A percentile compares a stretch with the other conserved stretches of the same genome.
These are phyloP conservation scores for Aureobasidium namibiae DNA, from an alignment of 2,329 filamentous ascomycete genomes.

Conservation along the genomic window DNA sequence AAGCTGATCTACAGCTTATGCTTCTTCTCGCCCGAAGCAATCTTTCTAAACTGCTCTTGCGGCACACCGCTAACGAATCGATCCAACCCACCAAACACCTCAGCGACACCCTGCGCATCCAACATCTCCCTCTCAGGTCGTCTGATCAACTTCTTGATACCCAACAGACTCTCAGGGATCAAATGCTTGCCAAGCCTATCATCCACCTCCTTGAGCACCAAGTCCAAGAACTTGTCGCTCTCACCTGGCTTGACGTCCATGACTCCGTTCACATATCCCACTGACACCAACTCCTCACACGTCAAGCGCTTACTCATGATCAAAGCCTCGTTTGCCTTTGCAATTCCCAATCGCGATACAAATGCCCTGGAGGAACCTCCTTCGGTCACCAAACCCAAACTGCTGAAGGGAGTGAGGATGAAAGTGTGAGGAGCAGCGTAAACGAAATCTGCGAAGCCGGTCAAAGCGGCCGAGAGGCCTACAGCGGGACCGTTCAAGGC, in stretches of 20 bases:
- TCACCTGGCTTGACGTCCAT: constrained; percentile 55
- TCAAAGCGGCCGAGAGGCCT: constrained; percentile 76
- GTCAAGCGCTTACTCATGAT: constrained; percentile 78
- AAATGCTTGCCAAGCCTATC: constrained; percentile 73
- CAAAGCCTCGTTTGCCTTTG: constrained; percentile 83
- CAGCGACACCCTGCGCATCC: constrained; percentile 69
- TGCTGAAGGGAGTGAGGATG: constrained; percentile 84
- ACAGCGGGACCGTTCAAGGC: constrained; percentile 89
- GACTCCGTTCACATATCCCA: constrained; percentile 81
- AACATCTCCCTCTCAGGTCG: constrained; percentile 62
- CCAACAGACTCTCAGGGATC: constrained; percentile 66
- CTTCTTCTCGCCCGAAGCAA: constrained; percentile 82
- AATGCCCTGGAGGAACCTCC: constrained; percentile 73
- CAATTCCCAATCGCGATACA: constrained; percentile 68
- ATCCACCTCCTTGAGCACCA: constrained; percentile 72
- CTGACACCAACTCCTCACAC: constrained; percentile 62
- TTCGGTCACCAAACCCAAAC: constrained; percentile 82
- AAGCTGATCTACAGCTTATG: constrained; percentile 79
- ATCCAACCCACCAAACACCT: constrained; percentile 80
- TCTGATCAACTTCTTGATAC: constrained; percentile 78
- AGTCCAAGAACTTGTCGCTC: constrained; percentile 57
- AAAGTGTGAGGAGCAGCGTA: constrained; percentile 77
- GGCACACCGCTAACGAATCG: constrained; percentile 73
- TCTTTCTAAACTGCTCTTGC: constrained; percentile 78
- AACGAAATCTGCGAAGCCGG: constrained; percentile 83